Evolutionary conservation across 2,329 filamentous ascomycete genomes (phyloP).

Genomic region (Cytospora paraplurivora): DNA sequence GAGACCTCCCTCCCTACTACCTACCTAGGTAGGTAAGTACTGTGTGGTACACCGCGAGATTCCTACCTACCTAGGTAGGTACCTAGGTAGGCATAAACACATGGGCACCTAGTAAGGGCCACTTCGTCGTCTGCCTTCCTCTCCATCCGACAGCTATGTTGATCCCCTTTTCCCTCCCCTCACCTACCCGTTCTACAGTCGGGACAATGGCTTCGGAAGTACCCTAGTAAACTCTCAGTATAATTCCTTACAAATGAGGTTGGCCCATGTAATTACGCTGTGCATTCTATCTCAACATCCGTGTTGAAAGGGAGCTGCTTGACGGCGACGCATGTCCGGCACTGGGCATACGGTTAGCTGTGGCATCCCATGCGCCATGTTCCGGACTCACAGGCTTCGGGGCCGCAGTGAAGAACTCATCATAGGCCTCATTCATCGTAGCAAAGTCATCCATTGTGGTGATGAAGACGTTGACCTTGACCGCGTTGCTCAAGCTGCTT

Average conservation of each 20-base stretch:
- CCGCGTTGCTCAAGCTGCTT: slow-evolving; percentile 58
- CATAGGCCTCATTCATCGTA: slow-evolving; percentile 58
- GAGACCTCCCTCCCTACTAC: too few relatives aligned
- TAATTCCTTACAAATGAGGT: not conserved
- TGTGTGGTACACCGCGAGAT: too few relatives aligned
- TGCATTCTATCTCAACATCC: slow-evolving; percentile 75
- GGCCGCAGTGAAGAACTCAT: slow-evolving; percentile 48
- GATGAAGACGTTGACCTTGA: slow-evolving; percentile 70
- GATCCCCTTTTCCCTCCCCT: not conserved
- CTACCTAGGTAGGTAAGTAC: too few relatives aligned
- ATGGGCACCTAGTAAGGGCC: not conserved
- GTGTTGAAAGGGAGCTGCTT: slow-evolving; percentile 71
- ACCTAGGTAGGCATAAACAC: too few relatives aligned
- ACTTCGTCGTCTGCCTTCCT: too few relatives aligned
- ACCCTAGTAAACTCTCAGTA: slow-evolving; percentile 8
- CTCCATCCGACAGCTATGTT: not conserved
- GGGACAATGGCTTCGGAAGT: slow-evolving; percentile 9
- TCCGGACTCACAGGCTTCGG: slow-evolving; percentile 54
- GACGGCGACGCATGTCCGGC: slow-evolving; percentile 71
- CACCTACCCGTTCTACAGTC: not conserved
- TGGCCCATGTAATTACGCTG: slow-evolving; percentile 45
- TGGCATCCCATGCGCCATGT: slow-evolving; percentile 30
- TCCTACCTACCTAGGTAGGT: too few relatives aligned
- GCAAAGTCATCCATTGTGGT: slow-evolving; percentile 67
- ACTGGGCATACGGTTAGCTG: slow-evolving; percentile 35